Conservation (phyloP, 2,329 filamentous ascomycete genomes). For the Aotearoamyces nothofagi region DNA sequence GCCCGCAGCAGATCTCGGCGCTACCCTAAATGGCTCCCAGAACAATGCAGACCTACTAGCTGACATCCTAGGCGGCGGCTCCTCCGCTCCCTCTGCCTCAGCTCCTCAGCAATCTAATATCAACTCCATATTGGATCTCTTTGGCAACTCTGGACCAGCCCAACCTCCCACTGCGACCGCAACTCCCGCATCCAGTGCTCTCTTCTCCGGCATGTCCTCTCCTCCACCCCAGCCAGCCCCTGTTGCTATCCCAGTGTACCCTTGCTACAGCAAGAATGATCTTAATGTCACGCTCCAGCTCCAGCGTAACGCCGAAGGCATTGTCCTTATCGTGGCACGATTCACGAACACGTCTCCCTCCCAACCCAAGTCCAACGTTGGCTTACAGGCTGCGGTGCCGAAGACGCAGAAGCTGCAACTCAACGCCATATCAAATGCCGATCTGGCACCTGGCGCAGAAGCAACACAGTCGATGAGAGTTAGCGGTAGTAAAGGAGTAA, state of each 20-base stretch:
- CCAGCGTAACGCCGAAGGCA: conserved; percentile 65
- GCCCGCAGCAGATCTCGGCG: conserved; percentile 39
- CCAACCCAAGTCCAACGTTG: conserved; percentile 54
- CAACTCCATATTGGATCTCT: conserved; percentile 82
- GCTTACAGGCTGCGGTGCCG: conserved; percentile 85
- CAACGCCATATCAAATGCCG: conserved; percentile 71
- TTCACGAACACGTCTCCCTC: conserved; percentile 67
- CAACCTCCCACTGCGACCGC: conserved; percentile 26
- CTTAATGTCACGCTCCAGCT: conserved; percentile 69
- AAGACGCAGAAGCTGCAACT: conserved; percentile 92
- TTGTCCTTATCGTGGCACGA: conserved; percentile 66
- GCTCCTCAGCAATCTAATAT: conserved; percentile 36
- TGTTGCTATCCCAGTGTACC: conserved; percentile 37
- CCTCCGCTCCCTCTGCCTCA: conserved; percentile 27
- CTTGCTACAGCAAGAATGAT: conserved; percentile 77
- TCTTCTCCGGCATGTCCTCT: conserved; percentile 33
- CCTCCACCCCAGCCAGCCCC: conserved; percentile 32
- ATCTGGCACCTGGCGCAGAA: conserved; percentile 63
- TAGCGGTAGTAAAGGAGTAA: conserved; percentile 72
- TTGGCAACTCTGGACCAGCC: conserved; percentile 35
- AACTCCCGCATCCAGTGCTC: conserved; percentile 28
- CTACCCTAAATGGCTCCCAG: conserved; percentile 29
- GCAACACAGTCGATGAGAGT: conserved; percentile 88
- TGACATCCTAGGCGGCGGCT: conserved; percentile 73
- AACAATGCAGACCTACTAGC: conserved; percentile 49